Percentiles rank a stretch among this genome's conserved stretches.
phyloP scores from a whole-genome alignment of 768 basidiomycete species.

The Mycena vitilis region DNA sequence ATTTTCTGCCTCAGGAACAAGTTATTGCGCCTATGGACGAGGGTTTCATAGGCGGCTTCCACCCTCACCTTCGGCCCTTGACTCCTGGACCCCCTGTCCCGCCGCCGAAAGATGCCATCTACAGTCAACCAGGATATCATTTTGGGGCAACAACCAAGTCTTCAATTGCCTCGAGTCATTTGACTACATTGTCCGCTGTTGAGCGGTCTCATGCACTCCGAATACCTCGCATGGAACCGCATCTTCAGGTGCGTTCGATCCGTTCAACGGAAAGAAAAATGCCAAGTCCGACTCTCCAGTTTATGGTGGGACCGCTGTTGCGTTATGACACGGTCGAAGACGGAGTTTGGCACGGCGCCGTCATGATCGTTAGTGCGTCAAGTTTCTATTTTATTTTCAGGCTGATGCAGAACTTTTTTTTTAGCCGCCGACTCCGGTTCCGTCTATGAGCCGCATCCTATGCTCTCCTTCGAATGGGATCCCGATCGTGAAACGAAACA shows the following conservation, averaged over 20 bases:
- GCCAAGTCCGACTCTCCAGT: slow-evolving; percentile 46
- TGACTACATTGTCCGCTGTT: slow-evolving; percentile 66
- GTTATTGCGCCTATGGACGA: slow-evolving; percentile 73
- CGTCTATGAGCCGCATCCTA: slow-evolving; percentile 79
- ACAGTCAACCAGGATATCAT: slow-evolving; percentile 35
- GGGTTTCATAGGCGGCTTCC: slow-evolving; percentile 68
- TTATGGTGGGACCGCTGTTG: slow-evolving; percentile 93
- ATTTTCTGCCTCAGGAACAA: slow-evolving; percentile 52
- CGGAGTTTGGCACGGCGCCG: slow-evolving; percentile 89
- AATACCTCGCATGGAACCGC: slow-evolving; percentile 79
- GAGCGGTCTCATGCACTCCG: slow-evolving; percentile 73
- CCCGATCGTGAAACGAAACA: slow-evolving; percentile 52
- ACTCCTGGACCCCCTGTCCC: slow-evolving; percentile 63
- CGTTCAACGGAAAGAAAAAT: not conserved
- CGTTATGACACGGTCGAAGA: slow-evolving; percentile 88
- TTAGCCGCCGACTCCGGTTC: slow-evolving; percentile 84
- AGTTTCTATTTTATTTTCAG: slow-evolving; percentile 3
- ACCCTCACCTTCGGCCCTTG: slow-evolving; percentile 42
- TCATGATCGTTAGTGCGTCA: slow-evolving; percentile 86
- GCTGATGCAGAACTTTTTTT: slow-evolving; percentile 11
- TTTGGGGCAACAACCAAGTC: slow-evolving; percentile 41
- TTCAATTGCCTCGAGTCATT: slow-evolving; percentile 50
- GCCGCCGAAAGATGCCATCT: slow-evolving; percentile 60
- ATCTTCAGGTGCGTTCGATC: slow-evolving; percentile 65
- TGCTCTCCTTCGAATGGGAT: slow-evolving; percentile 80